Conservation (phyloP, 2,329 filamentous ascomycete genomes). For the Fusarium stilboides region DNA sequence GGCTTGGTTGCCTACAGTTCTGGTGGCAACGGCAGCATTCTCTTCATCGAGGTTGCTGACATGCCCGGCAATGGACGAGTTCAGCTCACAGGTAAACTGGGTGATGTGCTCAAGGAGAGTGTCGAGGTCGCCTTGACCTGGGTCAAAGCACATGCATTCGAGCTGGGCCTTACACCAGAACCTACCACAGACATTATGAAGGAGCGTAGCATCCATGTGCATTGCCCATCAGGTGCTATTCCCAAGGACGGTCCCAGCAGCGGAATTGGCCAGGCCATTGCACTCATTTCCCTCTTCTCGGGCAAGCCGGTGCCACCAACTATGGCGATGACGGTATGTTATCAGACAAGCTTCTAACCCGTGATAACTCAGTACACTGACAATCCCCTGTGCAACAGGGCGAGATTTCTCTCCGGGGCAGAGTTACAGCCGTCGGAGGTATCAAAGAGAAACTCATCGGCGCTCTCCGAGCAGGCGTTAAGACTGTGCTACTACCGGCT, state of each 20-base stretch:
- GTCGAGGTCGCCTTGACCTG: conserved; percentile 96
- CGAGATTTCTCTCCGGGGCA: conserved; percentile 84
- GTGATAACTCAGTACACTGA: conserved; percentile 45
- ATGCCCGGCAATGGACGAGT: conserved; percentile 95
- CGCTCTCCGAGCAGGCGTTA: conserved; percentile 91
- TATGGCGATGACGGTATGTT: conserved; percentile 90
- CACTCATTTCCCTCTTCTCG: conserved; percentile 90
- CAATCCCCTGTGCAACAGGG: conserved; percentile 61
- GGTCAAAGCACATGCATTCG: conserved; percentile 96
- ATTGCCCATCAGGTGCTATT: conserved; percentile 94
- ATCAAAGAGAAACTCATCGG: conserved; percentile 99
- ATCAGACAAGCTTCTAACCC: conserved; percentile 39
- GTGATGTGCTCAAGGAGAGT: conserved; percentile 96
- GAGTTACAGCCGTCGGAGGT: conserved; percentile 93
- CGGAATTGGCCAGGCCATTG: conserved; percentile 94
- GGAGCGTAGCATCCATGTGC: conserved; percentile 92
- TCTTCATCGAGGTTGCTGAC: conserved; percentile 98
- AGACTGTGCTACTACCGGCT: conserved; percentile 89
- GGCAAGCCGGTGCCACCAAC: conserved; percentile 89
- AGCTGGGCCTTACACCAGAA: conserved; percentile 85
- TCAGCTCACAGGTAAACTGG: conserved; percentile 95
- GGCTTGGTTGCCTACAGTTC: conserved; percentile 95
- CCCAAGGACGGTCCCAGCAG: conserved; percentile 93
- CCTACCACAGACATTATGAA: conserved; percentile 96
- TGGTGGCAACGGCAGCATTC: conserved; percentile 93